phyloP scores from a whole-genome alignment of 1,139 yeast genomes.

The Hansenula sp. region DNA sequence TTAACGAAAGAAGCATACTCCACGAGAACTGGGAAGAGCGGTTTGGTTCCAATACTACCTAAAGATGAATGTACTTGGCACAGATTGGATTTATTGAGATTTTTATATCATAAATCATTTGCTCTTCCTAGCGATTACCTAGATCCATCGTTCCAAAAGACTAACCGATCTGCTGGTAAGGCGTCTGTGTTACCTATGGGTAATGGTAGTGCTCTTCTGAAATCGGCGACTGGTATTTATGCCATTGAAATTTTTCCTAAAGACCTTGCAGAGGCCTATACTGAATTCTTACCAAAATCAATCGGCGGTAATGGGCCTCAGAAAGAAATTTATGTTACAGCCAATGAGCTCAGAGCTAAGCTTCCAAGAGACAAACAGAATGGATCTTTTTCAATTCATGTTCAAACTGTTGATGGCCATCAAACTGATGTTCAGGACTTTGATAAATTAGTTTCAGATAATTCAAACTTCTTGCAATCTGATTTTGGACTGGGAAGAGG shows the following conservation, averaged over 20 bases:
- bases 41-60: constrained; percentile 46
- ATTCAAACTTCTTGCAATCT: constrained; percentile 13
- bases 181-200: constrained; percentile 44
- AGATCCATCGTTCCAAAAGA: constrained; percentile 26
- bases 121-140: constrained; percentile 59
- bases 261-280: constrained; percentile 60
- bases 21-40: constrained; percentile 45
- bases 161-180: constrained; percentile 17
- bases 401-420: constrained; percentile 43
- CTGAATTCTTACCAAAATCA: constrained; percentile 57
- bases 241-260: constrained; percentile 60
- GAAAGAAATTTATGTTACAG: constrained; percentile 44
- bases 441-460: constrained; percentile 16
- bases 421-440: constrained; percentile 28
- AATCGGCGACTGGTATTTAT: constrained; percentile 64
- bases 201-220: constrained; percentile 43
- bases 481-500: constrained; percentile 40
- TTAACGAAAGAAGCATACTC: constrained; percentile 66
- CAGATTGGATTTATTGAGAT: constrained; percentile 72
- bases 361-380: constrained; percentile 38
- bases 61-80: constrained; percentile 87
- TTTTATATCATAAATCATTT: constrained; percentile 78
- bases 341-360: constrained; percentile 39
- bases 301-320: constrained; percentile 61
- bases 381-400: constrained; percentile 41